Base-by-base conservation (phyloP, 78 protist genomes). In the Neovahlkampfia damariscottae region DNA sequence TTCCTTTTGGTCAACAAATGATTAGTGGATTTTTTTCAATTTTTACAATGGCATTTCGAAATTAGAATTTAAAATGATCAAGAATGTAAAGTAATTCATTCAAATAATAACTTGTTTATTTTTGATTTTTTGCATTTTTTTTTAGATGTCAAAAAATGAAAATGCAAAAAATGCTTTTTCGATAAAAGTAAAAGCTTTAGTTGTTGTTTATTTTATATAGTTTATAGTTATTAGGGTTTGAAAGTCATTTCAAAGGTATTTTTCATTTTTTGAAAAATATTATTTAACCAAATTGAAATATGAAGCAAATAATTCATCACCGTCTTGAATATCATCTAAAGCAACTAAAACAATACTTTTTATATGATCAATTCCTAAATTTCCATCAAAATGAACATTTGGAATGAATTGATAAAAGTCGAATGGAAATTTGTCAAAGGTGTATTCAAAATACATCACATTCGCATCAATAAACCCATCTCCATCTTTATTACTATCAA, bases 1-100 rank as follows among this genome's bases (percentile, higher is more conserved):
- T 77, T 0, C 81, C 81, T 9, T 77, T 19, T 50, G 81, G 81
- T 10, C 41, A 40, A 30, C 19, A 19, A 69, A 50, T 50, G 62
- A n/a, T 19, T 19, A 19, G 62, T 50, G 19, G 19, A 19, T 50
- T 50, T 19, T 50, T 50, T 50, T 50, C 62, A 50, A 19, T 19
- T 50, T 50, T 50, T 50, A 19, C 34, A 50, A n/a, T 19, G 34
- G 19, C 19, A 19, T 50, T 50, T 19, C 19, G 19, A 50, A 50
- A 19, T 50, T n/a, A n/a, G 19, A 19, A n/a, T n/a, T n/a, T 50
- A 50, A 50, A 50, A 19, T 19, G 62, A 50, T n/a, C 62, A 19
- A n/a, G n/a, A n/a, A n/a, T n/a, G n/a, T n/a, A n/a, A n/a, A n/a
- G n/a, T n/a, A n/a, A n/a, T n/a, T n/a, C 62, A 50, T 50, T 50